Evolutionary conservation across 2,329 filamentous ascomycete species (phyloP), one percentile per base, ranked within the genome.

Genomic region (Cordyceps militaris): DNA sequence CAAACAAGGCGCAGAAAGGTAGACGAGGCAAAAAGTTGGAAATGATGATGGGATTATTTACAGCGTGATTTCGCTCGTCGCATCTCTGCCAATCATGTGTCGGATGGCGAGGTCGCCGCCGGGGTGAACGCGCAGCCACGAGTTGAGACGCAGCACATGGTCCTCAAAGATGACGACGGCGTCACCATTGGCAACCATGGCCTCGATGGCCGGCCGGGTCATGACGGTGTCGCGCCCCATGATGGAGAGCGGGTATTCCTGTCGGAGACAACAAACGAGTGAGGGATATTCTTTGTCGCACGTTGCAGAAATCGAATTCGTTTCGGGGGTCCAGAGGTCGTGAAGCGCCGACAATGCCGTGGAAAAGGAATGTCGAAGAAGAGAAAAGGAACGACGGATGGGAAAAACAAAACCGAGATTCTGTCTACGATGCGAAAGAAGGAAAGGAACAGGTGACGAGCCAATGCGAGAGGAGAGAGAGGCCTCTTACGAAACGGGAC

Each of bases 41-140:
- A 32, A 36, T 2, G 14, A 21, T 7, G 14, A 21, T 10, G 23
- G 57, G 42, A 30, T 52, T 47, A 48, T 57, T 74, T 78, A 83
- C 80, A 76, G 78, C 61, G 78, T 78, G 63, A 83, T 83, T 65
- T 84, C 80, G 64, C 82, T 79, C 21, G 79, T 81, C 24, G 81
- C 79, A 69, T 84, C 81, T 67, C 74, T 75, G 57, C 81, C 81
- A 4, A 83, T 78, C 79, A 83, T 84, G 70, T 86, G 83, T 61
- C 80, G 66, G 60, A 85, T 83, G 21, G 82, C 79, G 26, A 85
- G 70, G 14, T 74, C 71, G 32, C 83, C 83, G 21, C 83, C 83
- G 0, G 83, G 83, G 63, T 86, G 83, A 57, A 71, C 76, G 56
- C 77, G 67, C 62, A 85, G 74, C 83, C 83, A 86, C 44, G 73